Evolutionary conservation across 257 asterid species (phyloP), one percentile per base, ranked within the genome.

Genomic region (Przewalskia tangutica): DNA sequence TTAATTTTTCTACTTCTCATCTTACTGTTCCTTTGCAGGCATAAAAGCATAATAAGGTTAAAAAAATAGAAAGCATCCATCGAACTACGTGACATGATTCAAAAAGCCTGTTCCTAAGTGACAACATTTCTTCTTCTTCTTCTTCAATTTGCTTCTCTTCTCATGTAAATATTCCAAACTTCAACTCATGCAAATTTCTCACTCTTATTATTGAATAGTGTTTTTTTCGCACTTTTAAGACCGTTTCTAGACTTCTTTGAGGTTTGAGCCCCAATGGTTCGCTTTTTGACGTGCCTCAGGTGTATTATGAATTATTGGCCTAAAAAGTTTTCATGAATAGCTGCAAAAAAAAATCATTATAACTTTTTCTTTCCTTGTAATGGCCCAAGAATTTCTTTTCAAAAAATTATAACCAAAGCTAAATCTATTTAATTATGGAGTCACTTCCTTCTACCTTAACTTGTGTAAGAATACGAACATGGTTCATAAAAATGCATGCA

Each of bases 11-110:
- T 85, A 82, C 87, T 88, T 77, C 90, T 81, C 77, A 88, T 84
- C 77, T 86, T 81, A 81, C 89, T 87, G 87, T 81, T 86, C 77
- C 84, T 89, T 84, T 67, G 70, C 87, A 83, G 88, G 77, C 89
- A 80, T 63, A 73, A 73, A 68, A 48, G 44, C 62, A 73, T 50
- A 32, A 55, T 40, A 42, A 59, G 79, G 79, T 73, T 42, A 42
- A 62, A 46, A 20, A 62, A 80, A 42, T 36, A 89, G 91, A 68
- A 88, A 90, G 88, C 87, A 90, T 83, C 88, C 91, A 88, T 91
- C 89, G 92, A 87, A 84, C 85, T 83, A 88, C 86, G 94, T 89
- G 95, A 92, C 85, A 89, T 86, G 91, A 93, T 89, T 89, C 92
- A 90, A 92, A 92, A 90, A 88, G 90, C 63, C 83, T 63, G 83